These are phyloP conservation scores for Sambucus nigra DNA, from an alignment of 129 eudicot species.

Conservation along the genomic window DNA sequence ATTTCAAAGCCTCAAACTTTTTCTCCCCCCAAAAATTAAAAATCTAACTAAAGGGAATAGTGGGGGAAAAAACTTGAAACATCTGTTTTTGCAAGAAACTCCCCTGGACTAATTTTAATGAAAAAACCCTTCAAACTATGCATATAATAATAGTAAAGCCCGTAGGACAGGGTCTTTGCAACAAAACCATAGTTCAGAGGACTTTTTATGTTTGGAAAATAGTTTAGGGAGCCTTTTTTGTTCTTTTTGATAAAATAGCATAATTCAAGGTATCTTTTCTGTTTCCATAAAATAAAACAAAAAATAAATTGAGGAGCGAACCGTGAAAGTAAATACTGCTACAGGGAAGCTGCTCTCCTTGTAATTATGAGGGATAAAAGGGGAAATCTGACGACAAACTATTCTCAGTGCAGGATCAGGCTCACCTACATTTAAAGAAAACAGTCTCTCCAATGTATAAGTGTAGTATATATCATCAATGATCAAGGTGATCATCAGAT, in stretches of 20 bases:
- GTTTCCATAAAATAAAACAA: background rate
- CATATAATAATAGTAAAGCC: no score
- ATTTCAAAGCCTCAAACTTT: slow-evolving; percentile 6
- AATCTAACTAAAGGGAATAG: background rate
- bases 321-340: slow-evolving; percentile 89
- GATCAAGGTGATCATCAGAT: background rate
- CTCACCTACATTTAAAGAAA: slow-evolving; percentile 49
- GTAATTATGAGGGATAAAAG: slow-evolving; percentile 83
- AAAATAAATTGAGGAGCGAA: slow-evolving; percentile 14
- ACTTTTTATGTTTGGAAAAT: no score
- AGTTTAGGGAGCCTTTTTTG: no score
- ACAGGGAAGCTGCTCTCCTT: slow-evolving; percentile 93
- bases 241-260: no score
- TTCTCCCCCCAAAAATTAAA: slow-evolving; percentile 5
- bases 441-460: background rate
- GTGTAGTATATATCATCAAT: background rate
- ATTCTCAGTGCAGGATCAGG: slow-evolving; percentile 81
- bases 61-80: no score
- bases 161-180: no score
- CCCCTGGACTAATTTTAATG: no score
- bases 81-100: no score
- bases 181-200: no score
- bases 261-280: no score
- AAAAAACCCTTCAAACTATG: no score
- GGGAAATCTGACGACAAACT: slow-evolving; percentile 91